phyloP scores from a whole-genome alignment of 441 rosid species.

The Erodium texanum region DNA sequence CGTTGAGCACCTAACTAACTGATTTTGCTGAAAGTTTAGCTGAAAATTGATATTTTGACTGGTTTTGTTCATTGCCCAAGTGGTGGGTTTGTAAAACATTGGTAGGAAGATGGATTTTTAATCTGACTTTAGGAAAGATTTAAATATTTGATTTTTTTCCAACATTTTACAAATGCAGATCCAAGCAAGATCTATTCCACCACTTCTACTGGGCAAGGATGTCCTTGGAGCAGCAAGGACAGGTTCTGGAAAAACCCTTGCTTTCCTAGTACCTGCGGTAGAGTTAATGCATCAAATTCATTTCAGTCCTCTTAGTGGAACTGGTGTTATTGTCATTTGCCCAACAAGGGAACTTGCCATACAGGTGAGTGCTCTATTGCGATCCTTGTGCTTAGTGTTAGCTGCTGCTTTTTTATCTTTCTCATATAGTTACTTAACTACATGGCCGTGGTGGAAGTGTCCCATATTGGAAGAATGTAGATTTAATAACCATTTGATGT shows the following conservation, averaged over 20 bases:
- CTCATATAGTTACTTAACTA: background rate
- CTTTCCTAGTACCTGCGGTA: slow-evolving; percentile 80
- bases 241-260: slow-evolving; percentile 95
- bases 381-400: background rate
- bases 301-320: slow-evolving; percentile 68
- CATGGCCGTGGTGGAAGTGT: too few relatives aligned
- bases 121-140: slow-evolving; percentile 31
- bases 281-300: slow-evolving; percentile 61
- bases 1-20: background rate
- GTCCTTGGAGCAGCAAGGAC: slow-evolving; percentile 97
- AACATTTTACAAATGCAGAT: slow-evolving; percentile 39
- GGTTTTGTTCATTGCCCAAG: background rate
- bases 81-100: background rate
- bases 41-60: background rate
- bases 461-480: too few relatives aligned
- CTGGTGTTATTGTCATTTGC: slow-evolving; percentile 81
- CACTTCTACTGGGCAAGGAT: slow-evolving; percentile 70
- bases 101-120: background rate
- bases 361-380: slow-evolving; percentile 40
- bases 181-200: slow-evolving; percentile 77
- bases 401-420: background rate
- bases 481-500: too few relatives aligned
- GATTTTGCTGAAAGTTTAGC: background rate
- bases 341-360: slow-evolving; percentile 98
- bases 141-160: background rate